Base-by-base conservation (phyloP, 768 basidiomycete species). In the Lactifluus hygrophoroides region DNA sequence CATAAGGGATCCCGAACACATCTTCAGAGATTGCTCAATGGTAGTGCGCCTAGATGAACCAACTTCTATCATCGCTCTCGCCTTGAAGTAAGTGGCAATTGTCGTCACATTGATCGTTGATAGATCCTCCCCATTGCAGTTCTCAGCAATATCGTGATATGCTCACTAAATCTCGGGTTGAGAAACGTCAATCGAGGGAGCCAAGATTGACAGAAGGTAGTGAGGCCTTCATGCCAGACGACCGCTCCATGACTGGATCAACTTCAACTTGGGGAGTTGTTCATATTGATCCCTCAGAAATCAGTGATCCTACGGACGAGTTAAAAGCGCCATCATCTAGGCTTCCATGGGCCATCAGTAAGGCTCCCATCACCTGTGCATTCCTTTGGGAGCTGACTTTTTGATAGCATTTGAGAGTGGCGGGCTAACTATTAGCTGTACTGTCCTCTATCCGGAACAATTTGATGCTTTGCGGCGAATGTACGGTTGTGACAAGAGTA, bases 31-130 rank as follows among this genome's bases (percentile, higher is more conserved):
- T 67, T 93, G 91, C 16, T 85, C 88, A 2, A 94, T 98, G 82
- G 85, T 97, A 51, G 88, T 99, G 19, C 81, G 95, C 19, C 93
- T 93, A 19, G 94, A 97, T 69, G 96, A 99, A 68, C 96, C 95
- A 2, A 96, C 94, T 0, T 97, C 95, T 17, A 96, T 98, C 67
- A 94, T 98, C 63, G 94, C 96, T 7, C 84, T 97, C 56, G 91
- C 93, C 5, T 73, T 99, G 49, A 90, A 88, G 91, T 92, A 66
- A 66, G 82, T 72, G 8, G 43, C 51, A 49, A 14, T 30, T n/a
- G 21, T 27, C 19, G 19, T 23, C 23, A 21, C 38, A 21, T 27
- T 32, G 2, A 42, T 48, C 16, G 30, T 38, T 54, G 13, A 30
- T 19, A n/a, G 16, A 55, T 56, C 40, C 56, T 46, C 43, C 42